Conservation (phyloP, 2,329 filamentous ascomycete species). For the Sporothrix inflata region DNA sequence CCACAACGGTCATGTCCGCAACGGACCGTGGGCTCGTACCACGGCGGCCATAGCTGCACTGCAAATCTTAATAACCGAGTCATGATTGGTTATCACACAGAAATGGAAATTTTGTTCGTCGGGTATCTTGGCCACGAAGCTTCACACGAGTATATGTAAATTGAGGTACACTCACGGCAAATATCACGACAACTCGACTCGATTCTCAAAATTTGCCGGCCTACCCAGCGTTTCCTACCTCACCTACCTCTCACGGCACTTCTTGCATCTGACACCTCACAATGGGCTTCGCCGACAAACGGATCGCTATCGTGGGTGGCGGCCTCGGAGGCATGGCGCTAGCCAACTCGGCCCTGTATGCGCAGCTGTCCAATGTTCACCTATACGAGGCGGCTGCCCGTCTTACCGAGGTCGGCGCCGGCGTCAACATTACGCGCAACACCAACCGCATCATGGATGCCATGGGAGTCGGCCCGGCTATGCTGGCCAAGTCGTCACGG, state of each 20-base stretch:
- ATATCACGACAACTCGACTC: background rate
- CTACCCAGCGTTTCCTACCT: too few species aligned
- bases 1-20: background rate
- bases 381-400: constrained; percentile 43
- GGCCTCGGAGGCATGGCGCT: constrained; percentile 46
- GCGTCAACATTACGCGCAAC: constrained; percentile 43
- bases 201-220: too few species aligned
- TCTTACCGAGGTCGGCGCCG: constrained; percentile 44
- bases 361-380: constrained; percentile 37
- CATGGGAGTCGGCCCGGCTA: constrained; percentile 41
- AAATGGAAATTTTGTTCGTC: too few species aligned
- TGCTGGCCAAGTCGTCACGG: constrained; percentile 30
- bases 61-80: too few species aligned
- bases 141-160: too few species aligned
- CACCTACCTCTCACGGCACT: background rate
- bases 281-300: constrained; percentile 31
- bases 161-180: too few species aligned
- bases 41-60: too few species aligned
- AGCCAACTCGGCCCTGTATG: constrained; percentile 44
- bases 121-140: too few species aligned
- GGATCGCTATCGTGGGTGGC: constrained; percentile 45
- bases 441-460: constrained; percentile 41
- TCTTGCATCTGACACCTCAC: background rate
- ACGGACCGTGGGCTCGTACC: background rate
- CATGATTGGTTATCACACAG: too few species aligned